A percentile compares a stretch with the other conserved stretches of the same genome.
phyloP scores from a whole-genome alignment of 2,329 filamentous ascomycete species.

The Exophiala calicioides region DNA sequence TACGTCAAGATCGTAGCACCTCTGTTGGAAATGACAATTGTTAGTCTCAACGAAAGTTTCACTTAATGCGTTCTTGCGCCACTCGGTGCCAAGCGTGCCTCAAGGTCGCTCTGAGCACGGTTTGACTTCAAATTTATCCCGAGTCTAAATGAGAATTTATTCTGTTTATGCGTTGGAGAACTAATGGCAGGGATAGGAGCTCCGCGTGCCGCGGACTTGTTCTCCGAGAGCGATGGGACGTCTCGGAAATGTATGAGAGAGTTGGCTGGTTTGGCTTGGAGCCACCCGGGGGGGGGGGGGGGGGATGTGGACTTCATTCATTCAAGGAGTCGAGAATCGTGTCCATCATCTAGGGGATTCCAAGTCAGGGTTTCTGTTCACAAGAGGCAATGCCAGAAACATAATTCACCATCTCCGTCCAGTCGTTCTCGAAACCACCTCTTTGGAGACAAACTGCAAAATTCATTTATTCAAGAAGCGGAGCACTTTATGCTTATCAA shows the following conservation, averaged over 20 bases:
- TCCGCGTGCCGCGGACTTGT: not conserved
- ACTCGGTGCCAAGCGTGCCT: not conserved
- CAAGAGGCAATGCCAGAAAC: no score
- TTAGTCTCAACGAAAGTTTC: not conserved
- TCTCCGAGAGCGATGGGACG: not conserved
- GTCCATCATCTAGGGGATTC: conserved; percentile 2
- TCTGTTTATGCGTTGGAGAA: not conserved
- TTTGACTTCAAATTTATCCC: not conserved
- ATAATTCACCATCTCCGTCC: no score
- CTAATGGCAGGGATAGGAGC: not conserved
- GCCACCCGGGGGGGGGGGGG: no score
- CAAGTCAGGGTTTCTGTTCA: no score
- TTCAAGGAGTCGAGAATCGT: not conserved
- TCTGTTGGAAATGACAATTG: not conserved
- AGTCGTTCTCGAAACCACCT: no score
- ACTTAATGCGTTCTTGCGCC: not conserved
- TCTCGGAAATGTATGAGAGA: not conserved
- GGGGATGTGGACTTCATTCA: not conserved
- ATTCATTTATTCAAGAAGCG: no score
- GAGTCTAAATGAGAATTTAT: not conserved
- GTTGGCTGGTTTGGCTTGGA: not conserved
- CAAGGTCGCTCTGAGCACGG: not conserved
- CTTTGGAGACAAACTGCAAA: no score
- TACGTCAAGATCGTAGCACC: not conserved
- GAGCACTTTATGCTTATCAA: no score